Base-by-base conservation (phyloP, 768 basidiomycete genomes). In the Leccinum variicolor region DNA sequence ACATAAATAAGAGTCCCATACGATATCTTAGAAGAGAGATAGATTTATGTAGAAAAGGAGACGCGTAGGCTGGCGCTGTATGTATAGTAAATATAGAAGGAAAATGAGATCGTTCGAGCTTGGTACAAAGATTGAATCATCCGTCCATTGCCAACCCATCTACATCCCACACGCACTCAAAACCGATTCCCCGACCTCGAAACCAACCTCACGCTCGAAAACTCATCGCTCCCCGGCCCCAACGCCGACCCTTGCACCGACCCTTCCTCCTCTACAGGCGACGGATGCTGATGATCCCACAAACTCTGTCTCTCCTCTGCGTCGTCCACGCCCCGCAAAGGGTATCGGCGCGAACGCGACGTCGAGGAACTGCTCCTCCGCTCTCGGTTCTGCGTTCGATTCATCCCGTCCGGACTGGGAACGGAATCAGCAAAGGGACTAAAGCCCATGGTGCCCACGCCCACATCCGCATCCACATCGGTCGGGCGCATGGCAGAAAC, bases 291-390 rank as follows among this genome's bases (percentile, higher is more conserved):
- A 50, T 73, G 70, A 28, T 70, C 69, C 81, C 81, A 84, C 54
- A 89, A 63, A 50, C 84, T 79, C 52, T 80, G 68, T 54, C 82
- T 84, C 72, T 89, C 87, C 55, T 87, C 87, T 50, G 69, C 67
- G 53, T 89, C 87, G 63, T 84, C 82, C 3, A 78, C 76, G 0
- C 76, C 78, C 25, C 21, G 39, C n/a, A 41, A 58, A n/a, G 75
- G 76, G 41, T 76, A 76, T 31, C 77, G 79, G 53, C 75, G 77
- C 4, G 81, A 81, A 57, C 85, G 84, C 45, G 73, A 74, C 66
- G 77, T 75, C 50, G 73, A 70, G 28, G 36, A 41, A 41, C 75
- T 72, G 59, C 77, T 71, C 28, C 74, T 70, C 26, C 75, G 71
- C 21, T 69, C 69, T 43, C 68, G 64, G 19, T n/a, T 41, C 25